These are phyloP conservation scores for Corylus avellana DNA, from an alignment of 306 rosid species.

Conservation along the genomic window DNA sequence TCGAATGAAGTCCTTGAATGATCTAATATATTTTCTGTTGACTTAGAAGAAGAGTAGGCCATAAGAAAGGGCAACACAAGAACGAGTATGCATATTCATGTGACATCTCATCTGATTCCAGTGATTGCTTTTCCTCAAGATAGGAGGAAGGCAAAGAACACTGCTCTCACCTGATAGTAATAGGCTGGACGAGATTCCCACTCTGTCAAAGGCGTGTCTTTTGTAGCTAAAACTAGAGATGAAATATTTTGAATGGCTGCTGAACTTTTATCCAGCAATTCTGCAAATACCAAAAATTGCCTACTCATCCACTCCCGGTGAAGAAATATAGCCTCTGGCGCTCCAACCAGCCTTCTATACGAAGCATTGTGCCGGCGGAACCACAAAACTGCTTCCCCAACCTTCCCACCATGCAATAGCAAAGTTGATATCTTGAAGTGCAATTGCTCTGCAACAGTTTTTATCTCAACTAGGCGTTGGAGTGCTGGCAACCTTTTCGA, in stretches of 20 bases:
- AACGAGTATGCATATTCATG: background rate
- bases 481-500: conserved; percentile 70
- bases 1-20: background rate
- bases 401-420: conserved; percentile 91
- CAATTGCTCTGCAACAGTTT: conserved; percentile 77
- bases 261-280: conserved; percentile 84
- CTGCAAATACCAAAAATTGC: conserved; percentile 91
- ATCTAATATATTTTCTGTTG: background rate
- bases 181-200: conserved; percentile 86
- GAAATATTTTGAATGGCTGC: conserved; percentile 49
- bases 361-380: conserved; percentile 76
- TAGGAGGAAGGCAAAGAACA: conserved; percentile 22
- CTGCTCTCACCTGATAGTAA: conserved; percentile 74
- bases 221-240: conserved; percentile 44
- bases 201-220: conserved; percentile 68
- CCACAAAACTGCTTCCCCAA: conserved; percentile 80
- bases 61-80: background rate
- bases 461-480: conserved; percentile 88
- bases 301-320: conserved; percentile 99
- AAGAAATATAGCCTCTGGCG: conserved; percentile 78
- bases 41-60: background rate
- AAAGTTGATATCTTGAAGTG: conserved; percentile 85
- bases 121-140: background rate
- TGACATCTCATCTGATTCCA: background rate
- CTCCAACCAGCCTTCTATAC: conserved; percentile 71